Evolutionary conservation across 2,329 filamentous ascomycete genomes (phyloP).

Genomic region (Neofusicoccum sp.): DNA sequence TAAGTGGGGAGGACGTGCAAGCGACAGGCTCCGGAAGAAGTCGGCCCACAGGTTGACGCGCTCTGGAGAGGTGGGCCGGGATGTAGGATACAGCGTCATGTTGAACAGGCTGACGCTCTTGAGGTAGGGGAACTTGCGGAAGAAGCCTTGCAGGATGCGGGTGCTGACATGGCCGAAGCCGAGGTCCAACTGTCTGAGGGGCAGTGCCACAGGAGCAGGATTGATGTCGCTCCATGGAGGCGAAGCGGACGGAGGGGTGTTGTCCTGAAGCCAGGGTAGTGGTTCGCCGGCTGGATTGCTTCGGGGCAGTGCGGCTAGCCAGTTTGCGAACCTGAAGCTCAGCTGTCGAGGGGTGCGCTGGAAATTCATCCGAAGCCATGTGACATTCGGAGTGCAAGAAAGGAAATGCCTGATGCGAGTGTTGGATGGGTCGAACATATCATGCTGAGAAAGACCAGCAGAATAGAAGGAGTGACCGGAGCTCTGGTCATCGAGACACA

Average conservation of each 20-base stretch:
- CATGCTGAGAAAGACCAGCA: too few relatives aligned
- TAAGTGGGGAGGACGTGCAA: neutral
- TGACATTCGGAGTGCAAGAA: slow-evolving; percentile 45
- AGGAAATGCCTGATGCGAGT: slow-evolving; percentile 44
- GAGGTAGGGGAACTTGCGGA: neutral
- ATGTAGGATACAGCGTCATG: neutral
- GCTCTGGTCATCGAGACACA: too few relatives aligned
- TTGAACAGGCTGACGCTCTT: neutral
- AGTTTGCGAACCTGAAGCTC: neutral
- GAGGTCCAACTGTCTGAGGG: neutral
- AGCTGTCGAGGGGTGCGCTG: neutral
- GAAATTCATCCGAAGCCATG: slow-evolving; percentile 59
- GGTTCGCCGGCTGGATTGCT: too few relatives aligned
- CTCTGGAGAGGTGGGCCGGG: neutral
- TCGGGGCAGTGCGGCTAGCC: neutral
- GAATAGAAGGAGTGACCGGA: too few relatives aligned
- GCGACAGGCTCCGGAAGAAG: neutral
- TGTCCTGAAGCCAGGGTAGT: too few relatives aligned
- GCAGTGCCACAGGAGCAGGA: neutral
- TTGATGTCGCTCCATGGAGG: neutral
- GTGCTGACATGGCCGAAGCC: neutral
- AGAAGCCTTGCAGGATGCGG: neutral
- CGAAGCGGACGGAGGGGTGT: too few relatives aligned
- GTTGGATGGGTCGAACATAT: slow-evolving; percentile 17
- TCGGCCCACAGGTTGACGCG: neutral